These are phyloP conservation scores for Hypsizygus marmoreus DNA, from an alignment of 768 basidiomycete species.

Conservation along the genomic window DNA sequence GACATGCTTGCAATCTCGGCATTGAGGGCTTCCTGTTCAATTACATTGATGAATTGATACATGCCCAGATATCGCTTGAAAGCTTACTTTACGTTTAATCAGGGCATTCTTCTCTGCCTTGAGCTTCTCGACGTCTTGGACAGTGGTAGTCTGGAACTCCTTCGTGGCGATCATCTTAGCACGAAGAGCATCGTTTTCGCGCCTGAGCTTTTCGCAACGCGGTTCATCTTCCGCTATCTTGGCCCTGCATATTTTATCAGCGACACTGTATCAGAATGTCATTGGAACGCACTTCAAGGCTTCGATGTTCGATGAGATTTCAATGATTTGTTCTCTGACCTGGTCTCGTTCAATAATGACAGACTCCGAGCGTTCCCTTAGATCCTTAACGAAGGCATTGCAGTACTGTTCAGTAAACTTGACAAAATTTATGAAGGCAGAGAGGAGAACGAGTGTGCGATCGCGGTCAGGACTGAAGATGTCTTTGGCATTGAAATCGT, in stretches of 20 bases:
- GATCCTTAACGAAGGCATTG: constrained; percentile 56
- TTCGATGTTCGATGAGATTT: constrained; percentile 53
- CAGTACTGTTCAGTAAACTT: constrained; percentile 82
- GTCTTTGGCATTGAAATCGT: constrained; percentile 78
- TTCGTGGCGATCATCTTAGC: constrained; percentile 72
- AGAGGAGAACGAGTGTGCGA: constrained; percentile 75
- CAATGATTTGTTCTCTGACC: constrained; percentile 46
- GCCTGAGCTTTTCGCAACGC: constrained; percentile 56
- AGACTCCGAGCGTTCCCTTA: constrained; percentile 60
- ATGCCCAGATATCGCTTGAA: neutral
- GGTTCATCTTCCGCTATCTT: constrained; percentile 73
- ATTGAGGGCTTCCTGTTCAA: constrained; percentile 57
- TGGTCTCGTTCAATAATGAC: constrained; percentile 65
- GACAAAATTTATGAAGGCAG: constrained; percentile 91
- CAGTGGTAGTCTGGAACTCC: constrained; percentile 56
- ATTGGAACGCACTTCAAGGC: constrained; percentile 52
- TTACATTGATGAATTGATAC: neutral
- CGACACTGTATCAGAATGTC: neutral
- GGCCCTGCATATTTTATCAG: constrained; percentile 38
- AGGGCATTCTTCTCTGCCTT: constrained; percentile 71
- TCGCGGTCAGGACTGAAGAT: constrained; percentile 70
- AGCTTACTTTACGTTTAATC: constrained; percentile 61
- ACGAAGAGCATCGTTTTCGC: constrained; percentile 62
- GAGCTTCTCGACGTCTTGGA: constrained; percentile 68
- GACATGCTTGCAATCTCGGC: constrained; percentile 58